Evolutionary conservation across 2,329 filamentous ascomycete genomes (phyloP).

Genomic region (Alternaria longipes): DNA sequence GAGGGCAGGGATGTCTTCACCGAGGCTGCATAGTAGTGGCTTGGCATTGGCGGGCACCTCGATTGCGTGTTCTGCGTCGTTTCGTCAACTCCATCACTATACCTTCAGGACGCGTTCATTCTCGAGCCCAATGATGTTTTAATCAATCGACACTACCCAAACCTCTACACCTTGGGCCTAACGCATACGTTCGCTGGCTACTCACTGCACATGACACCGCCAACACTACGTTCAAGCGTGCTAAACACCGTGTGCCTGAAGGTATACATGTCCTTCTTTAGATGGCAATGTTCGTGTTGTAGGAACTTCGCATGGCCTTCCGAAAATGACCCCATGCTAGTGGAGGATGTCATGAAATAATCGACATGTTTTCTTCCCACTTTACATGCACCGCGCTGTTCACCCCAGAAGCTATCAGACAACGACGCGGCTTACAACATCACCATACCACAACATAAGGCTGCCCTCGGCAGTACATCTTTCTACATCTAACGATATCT

Average conservation of each 20-base stretch:
- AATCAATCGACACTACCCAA: background rate
- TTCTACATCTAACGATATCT: background rate
- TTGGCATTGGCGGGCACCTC: conserved; percentile 19
- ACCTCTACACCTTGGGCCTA: background rate
- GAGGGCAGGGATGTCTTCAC: conserved; percentile 18
- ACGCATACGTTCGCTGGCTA: background rate
- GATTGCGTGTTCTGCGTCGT: background rate
- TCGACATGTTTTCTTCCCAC: no score
- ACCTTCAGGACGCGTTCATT: background rate
- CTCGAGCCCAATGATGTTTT: background rate
- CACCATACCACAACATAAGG: conserved; percentile 19
- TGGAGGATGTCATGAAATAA: no score
- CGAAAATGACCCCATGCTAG: no score
- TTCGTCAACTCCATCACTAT: background rate
- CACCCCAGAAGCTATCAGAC: background rate
- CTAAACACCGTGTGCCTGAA: background rate
- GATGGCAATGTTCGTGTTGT: background rate
- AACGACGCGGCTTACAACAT: background rate
- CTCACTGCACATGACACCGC: background rate
- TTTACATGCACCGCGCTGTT: background rate
- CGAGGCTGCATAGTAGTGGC: conserved; percentile 40
- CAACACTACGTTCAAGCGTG: background rate
- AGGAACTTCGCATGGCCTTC: background rate
- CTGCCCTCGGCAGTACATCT: background rate
- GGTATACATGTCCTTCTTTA: background rate